A percentile compares a stretch with the other conserved stretches of the same genome.
Conservation (phyloP, 192 early-diverging fungal species). For the Linnemannia elongata region DNA sequence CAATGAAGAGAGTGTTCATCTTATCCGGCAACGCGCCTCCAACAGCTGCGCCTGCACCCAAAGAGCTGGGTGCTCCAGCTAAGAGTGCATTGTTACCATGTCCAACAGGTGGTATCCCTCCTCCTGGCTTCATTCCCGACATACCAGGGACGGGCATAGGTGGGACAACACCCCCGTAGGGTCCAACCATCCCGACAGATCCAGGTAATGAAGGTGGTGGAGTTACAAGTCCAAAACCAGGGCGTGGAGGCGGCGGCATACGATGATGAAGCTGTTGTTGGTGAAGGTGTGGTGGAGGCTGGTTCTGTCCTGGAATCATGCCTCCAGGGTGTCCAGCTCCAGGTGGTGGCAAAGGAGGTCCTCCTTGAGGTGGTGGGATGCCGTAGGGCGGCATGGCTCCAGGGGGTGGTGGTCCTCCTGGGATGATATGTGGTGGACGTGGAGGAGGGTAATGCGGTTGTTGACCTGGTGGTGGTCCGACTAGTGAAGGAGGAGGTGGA, state of each 20-base stretch:
- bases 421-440: constrained; percentile 15
- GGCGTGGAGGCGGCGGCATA: constrained; percentile 9
- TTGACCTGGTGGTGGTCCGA: constrained; percentile 28
- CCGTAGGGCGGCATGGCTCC: background rate
- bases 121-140: background rate
- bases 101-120: no score
- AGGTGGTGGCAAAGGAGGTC: constrained; percentile 2
- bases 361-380: constrained; percentile 19
- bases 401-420: constrained; percentile 17
- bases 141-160: background rate
- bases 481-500: constrained; percentile 10
- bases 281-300: background rate
- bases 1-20: constrained; percentile 79
- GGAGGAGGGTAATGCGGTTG: constrained; percentile 30
- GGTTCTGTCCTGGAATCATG: background rate
- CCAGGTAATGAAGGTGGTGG: constrained; percentile 26
- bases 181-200: constrained; percentile 19
- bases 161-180: constrained; percentile 10
- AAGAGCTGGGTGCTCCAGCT: background rate
- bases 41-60: background rate
- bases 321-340: constrained; percentile 3
- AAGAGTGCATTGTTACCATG: background rate
- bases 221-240: constrained; percentile 26
- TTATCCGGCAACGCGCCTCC: constrained; percentile 65
- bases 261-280: constrained; percentile 17